Evolutionary conservation across 148 eudicot species (phyloP).

Genomic region (Rhododendron henanense): DNA sequence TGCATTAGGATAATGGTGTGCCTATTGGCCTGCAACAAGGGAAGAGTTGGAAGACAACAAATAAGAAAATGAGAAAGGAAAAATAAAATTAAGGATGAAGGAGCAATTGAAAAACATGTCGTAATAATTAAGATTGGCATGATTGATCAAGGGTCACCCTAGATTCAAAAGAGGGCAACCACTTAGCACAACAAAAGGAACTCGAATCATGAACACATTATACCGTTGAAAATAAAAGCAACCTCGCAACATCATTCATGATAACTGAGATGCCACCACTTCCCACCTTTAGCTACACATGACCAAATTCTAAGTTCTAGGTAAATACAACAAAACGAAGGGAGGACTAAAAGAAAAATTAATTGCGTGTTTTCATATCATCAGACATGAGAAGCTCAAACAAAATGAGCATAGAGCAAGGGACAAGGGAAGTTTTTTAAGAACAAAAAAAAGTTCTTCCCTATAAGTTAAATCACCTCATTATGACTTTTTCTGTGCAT

Average conservation of each 20-base stretch:
- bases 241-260: neutral
- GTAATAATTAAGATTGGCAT: neutral
- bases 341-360: neutral
- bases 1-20: constrained; percentile 96
- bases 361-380: neutral
- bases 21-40: constrained; percentile 61
- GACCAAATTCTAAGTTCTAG: neutral
- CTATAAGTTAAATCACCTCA: neutral
- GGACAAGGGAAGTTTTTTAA: neutral
- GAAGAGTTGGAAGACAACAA: neutral
- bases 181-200: neutral
- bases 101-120: neutral
- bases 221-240: neutral
- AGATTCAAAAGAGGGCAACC: neutral
- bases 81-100: neutral
- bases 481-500: neutral
- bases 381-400: neutral
- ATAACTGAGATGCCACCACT: neutral
- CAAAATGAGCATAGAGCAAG: neutral
- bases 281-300: neutral
- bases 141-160: neutral
- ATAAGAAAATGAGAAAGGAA: neutral
- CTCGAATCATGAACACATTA: neutral
- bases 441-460: neutral
- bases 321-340: neutral